Percentiles rank a stretch among this genome's conserved stretches.
Conservation (phyloP, 371 early-diverging fungal species). For the Nematocida sp. region DNA sequence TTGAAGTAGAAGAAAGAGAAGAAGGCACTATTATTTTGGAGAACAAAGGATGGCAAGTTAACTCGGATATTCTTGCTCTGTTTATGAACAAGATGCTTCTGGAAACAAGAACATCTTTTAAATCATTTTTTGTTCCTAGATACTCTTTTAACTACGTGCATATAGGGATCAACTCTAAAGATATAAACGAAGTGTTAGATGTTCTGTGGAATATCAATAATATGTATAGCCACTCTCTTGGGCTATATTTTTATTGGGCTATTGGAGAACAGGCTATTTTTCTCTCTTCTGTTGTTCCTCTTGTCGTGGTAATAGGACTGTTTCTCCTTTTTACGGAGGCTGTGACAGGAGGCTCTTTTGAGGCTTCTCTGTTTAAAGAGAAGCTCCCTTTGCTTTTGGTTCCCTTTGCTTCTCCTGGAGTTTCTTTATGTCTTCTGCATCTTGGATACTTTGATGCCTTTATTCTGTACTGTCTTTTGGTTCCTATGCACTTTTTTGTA, state of each 20-base stretch:
- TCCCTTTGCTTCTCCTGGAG: not conserved
- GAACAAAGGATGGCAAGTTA: constrained; percentile 49
- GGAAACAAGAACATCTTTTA: not conserved
- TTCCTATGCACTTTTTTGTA: constrained; percentile 24
- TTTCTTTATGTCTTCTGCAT: not conserved
- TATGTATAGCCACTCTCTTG: constrained; percentile 51
- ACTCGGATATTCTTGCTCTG: constrained; percentile 39
- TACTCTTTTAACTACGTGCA: constrained; percentile 1
- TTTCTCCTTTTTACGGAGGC: constrained; percentile 16
- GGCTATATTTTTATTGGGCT: constrained; percentile 50
- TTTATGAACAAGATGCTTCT: constrained; percentile 14
- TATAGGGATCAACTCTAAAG: not conserved
- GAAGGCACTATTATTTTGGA: not conserved
- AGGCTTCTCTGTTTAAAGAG: not conserved
- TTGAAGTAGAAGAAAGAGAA: constrained; percentile 23
- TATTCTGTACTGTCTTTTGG: constrained; percentile 21
- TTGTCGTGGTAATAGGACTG: constrained; percentile 3
- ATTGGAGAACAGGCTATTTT: constrained; percentile 40
- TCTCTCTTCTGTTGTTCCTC: constrained; percentile 35
- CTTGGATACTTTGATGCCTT: constrained; percentile 17
- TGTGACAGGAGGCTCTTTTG: constrained; percentile 9
- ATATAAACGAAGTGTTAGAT: constrained; percentile 3
- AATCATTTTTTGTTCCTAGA: not conserved
- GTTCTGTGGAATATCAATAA: constrained; percentile 44
- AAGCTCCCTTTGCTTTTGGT: not conserved